Evolutionary conservation across 83 land plant genomes (phyloP), one percentile per base, ranked within the genome.

Genomic region (Picea mariana): DNA sequence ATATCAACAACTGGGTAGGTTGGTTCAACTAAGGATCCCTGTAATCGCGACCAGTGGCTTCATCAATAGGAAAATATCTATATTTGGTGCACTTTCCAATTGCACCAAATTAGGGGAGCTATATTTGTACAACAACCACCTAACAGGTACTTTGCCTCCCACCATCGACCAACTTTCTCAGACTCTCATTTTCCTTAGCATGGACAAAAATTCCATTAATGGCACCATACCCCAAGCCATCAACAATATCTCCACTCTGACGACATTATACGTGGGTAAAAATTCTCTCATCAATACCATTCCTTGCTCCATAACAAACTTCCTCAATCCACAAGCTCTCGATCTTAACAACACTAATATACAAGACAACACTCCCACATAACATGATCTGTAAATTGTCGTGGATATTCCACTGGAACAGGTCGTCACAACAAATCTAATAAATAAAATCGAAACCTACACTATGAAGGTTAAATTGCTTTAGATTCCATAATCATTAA

Each of bases 201-300:
- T 85, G 26, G 24, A 69, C 3, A 38, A 34, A 15, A 85, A 85
- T 47, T 44, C 38, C 5, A 47, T 85, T 3, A 40, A 34, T 23
- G 87, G 87, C 26, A 47, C 40, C 55, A 76, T 87, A 59, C 89
- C 89, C 23, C 26, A 76, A 40, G 88, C 80, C 65, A 44, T 86
- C 16, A 72, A 79, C 18, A 62, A 49, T 52, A 64, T 80, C 62
- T 34, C n/a, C 0, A 24, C 55, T 4, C 73, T 81, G 4, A 40
- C 9, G 5, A 15, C 21, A 17, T 18, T 84, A 11, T 82, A 66
- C 31, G 20, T 87, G 52, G 68, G 52, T 34, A 63, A 27, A 58
- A 87, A 87, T 44, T 47, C 49, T 15, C 62, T 87, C n/a, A 15
- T 67, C 7, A 86, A 83, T 6, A 9, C 44, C 12, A 31, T 27